Evolutionary conservation across 73 alveolate species (phyloP).

Genomic region (Paramecium sexaurelia): DNA sequence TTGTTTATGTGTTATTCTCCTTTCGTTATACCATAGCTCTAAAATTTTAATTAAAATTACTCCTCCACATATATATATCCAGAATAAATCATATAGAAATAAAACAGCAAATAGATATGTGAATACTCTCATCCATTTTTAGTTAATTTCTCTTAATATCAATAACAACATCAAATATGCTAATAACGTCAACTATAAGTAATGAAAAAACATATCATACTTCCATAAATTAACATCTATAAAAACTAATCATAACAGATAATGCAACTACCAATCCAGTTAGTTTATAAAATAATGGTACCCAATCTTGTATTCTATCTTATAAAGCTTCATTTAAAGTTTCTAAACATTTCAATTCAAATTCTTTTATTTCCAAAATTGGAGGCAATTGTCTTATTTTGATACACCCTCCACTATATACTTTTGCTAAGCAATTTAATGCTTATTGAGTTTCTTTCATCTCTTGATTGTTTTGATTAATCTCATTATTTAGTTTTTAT

Average conservation of each 20-base stretch:
- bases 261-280: constrained; percentile 17
- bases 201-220: background rate
- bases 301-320: background rate
- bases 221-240: background rate
- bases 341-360: background rate
- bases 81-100: constrained; percentile 10
- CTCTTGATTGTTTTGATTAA: background rate
- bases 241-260: background rate
- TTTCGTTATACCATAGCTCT: background rate
- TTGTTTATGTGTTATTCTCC: background rate
- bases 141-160: background rate
- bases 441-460: constrained; percentile 14
- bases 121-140: constrained; percentile 26
- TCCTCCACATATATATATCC: constrained; percentile 19
- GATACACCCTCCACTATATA: background rate
- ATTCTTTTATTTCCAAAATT: background rate
- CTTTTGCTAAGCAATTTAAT: background rate
- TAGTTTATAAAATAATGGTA: background rate
- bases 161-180: background rate
- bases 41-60: background rate
- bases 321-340: background rate
- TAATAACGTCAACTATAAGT: background rate
- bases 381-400: constrained; percentile 20
- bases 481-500: background rate
- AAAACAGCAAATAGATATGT: background rate